Percentiles rank a stretch among this genome's conserved stretches.
Conservation (phyloP, 352 stramenopile genomes). For the Phytopythium litorale region DNA sequence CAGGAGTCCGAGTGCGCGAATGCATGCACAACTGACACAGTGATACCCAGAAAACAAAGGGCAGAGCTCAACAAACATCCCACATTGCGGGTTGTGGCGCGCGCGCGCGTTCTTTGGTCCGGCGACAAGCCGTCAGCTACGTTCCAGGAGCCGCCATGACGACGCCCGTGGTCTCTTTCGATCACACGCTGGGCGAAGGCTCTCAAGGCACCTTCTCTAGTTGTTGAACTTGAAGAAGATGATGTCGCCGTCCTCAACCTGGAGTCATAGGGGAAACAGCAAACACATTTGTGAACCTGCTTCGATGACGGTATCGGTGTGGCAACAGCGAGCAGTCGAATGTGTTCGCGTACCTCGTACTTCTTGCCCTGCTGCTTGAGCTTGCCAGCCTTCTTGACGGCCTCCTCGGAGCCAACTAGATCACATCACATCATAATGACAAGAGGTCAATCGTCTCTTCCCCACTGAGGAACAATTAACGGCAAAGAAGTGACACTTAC, state of each 20-base stretch:
- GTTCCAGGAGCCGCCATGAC: background rate
- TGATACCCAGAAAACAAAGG: background rate
- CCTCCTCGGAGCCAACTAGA: conserved; percentile 78
- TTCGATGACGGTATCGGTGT: background rate
- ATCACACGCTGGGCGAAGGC: background rate
- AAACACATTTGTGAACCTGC: too few species aligned
- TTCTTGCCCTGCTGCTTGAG: conserved; percentile 90
- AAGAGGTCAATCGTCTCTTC: conserved; percentile 4
- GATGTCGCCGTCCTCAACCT: conserved; percentile 84
- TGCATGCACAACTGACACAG: background rate
- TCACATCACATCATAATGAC: conserved; percentile 1
- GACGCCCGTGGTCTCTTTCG: background rate
- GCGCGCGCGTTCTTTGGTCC: background rate
- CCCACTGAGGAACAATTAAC: background rate
- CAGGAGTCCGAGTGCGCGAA: background rate
- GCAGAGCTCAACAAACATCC: background rate
- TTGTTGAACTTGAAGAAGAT: conserved; percentile 94
- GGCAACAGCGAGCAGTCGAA: background rate
- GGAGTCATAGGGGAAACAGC: background rate
- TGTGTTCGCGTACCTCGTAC: conserved; percentile 53
- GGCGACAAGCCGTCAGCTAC: background rate
- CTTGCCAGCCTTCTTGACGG: conserved; percentile 88
- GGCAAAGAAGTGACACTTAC: conserved; percentile 39
- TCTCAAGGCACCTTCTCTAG: conserved; percentile 28
- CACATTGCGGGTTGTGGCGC: background rate